Base-by-base conservation (phyloP, 2,329 filamentous ascomycete genomes). In the Cladosporium cucumerinum region DNA sequence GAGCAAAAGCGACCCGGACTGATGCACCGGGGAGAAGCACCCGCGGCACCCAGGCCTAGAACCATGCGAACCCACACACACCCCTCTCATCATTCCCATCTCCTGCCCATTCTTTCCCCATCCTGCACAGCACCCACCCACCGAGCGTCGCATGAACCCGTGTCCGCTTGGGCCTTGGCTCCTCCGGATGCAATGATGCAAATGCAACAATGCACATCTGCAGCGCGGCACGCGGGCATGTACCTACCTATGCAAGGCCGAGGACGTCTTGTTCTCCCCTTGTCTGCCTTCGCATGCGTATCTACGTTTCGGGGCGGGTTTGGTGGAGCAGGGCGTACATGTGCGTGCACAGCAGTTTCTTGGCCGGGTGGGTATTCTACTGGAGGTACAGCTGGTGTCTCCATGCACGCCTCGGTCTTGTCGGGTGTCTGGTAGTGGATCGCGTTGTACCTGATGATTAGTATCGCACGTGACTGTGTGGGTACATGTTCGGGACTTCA, bases 361-460 rank as follows among this genome's bases (percentile, higher is more conserved):
- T 26, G 21, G 48, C 48, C 30, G 49, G 49, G 39, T 52, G 14
- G 23, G 25, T 18, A 52, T n/a, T n/a, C 26, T 25, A n/a, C 25
- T n/a, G 11, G 18, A 55, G 52, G 18, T 10, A 18, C 57, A 59
- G 36, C 57, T 30, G 57, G 36, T 46, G 57, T 59, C 57, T 59
- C 48, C 36, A 48, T 59, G 36, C 57, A 48, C 39, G 10, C 2
- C 39, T 46, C 39, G 39, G 39, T 21, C 39, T 21, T 46, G 39
- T 43, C 36, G 36, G 36, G 36, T 39, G 10, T 39, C n/a, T n/a
- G 36, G 30, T 11, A 11, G 30, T 32, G 30, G 8, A 32, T 32
- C 30, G 30, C 11, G 30, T 32, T 11, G 30, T 32, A 32, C 30
- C 30, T 32, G 30, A 32, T 32, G 30, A 32, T 34, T 34, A 10